phyloP scores from a whole-genome alignment of 208 protist genomes.

The Wallacemonas sp. region DNA sequence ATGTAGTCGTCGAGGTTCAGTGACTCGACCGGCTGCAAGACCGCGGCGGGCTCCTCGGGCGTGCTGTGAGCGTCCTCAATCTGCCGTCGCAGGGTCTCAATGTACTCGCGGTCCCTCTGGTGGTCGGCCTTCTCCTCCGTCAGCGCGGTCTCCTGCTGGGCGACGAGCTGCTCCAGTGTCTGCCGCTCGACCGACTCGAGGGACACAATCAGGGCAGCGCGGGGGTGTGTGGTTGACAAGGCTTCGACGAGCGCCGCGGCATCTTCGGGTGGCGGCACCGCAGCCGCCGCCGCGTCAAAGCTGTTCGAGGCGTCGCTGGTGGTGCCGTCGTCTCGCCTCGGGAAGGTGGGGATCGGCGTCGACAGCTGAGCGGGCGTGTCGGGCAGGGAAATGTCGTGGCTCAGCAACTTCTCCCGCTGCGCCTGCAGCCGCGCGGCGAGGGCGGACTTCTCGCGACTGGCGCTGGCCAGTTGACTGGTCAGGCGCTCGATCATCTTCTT shows the following conservation, averaged over 20 bases:
- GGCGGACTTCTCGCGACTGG: conserved; percentile 36
- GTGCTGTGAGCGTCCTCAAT: conserved; percentile 30
- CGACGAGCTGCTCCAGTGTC: conserved; percentile 53
- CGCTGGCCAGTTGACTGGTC: conserved; percentile 58
- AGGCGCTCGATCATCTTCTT: conserved; percentile 63
- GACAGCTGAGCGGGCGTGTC: background rate
- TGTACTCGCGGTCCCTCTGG: conserved; percentile 41
- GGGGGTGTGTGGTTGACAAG: conserved; percentile 8
- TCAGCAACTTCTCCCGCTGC: conserved; percentile 30
- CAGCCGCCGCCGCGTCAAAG: background rate
- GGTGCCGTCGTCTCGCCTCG: conserved; percentile 23
- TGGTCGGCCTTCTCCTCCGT: conserved; percentile 38
- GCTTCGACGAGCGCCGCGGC: conserved; percentile 15
- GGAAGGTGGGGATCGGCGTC: background rate
- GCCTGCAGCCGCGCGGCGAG: conserved; percentile 42
- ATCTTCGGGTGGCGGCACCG: conserved; percentile 1
- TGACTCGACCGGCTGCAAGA: conserved; percentile 50
- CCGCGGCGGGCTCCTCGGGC: conserved; percentile 25
- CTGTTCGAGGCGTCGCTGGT: conserved; percentile 1
- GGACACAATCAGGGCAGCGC: conserved; percentile 46
- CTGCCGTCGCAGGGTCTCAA: conserved; percentile 41
- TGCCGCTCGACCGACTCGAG: conserved; percentile 73
- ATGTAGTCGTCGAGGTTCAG: conserved; percentile 75
- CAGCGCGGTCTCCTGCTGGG: conserved; percentile 62
- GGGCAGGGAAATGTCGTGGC: conserved; percentile 21